Conservation (phyloP, 2,329 filamentous ascomycete genomes). For the Zymoseptoria pseudotritici region DNA sequence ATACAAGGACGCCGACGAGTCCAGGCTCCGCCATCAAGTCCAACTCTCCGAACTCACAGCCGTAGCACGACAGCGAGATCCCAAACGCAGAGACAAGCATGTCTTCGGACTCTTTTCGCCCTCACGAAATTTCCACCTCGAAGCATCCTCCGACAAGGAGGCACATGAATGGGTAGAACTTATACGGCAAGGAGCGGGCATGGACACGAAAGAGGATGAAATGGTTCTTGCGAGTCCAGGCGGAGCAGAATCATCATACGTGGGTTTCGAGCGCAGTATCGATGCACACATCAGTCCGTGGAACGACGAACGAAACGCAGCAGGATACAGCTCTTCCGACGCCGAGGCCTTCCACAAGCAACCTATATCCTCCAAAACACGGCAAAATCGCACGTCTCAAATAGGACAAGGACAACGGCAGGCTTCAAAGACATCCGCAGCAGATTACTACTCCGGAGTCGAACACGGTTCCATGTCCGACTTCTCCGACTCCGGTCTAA, state of each 20-base stretch:
- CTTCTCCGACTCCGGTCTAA: slow-evolving; percentile 51
- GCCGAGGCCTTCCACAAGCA: slow-evolving; percentile 28
- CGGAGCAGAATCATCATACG: slow-evolving; percentile 42
- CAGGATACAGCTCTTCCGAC: slow-evolving; percentile 41
- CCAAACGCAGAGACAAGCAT: slow-evolving; percentile 77
- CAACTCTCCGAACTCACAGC: slow-evolving; percentile 84
- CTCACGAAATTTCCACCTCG: slow-evolving; percentile 83
- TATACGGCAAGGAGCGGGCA: slow-evolving; percentile 70
- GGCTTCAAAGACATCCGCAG: slow-evolving; percentile 50
- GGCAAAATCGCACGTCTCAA: slow-evolving; percentile 31
- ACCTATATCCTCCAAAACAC: slow-evolving; percentile 19
- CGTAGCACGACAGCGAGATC: slow-evolving; percentile 78
- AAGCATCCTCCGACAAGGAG: slow-evolving; percentile 65
- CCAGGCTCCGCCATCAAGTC: slow-evolving; percentile 81
- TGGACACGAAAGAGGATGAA: slow-evolving; percentile 83
- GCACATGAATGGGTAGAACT: slow-evolving; percentile 79
- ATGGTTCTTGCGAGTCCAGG: slow-evolving; percentile 65
- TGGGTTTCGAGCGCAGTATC: slow-evolving; percentile 33
- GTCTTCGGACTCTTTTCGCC: slow-evolving; percentile 91
- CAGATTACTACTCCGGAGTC: slow-evolving; percentile 55
- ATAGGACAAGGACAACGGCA: background rate
- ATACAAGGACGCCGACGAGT: slow-evolving; percentile 87
- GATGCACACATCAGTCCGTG: slow-evolving; percentile 18
- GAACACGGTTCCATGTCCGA: slow-evolving; percentile 76
- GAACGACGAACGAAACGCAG: slow-evolving; percentile 12